Evolutionary conservation across 1,139 yeast genomes (phyloP).

Genomic region (Pichia sp.): DNA sequence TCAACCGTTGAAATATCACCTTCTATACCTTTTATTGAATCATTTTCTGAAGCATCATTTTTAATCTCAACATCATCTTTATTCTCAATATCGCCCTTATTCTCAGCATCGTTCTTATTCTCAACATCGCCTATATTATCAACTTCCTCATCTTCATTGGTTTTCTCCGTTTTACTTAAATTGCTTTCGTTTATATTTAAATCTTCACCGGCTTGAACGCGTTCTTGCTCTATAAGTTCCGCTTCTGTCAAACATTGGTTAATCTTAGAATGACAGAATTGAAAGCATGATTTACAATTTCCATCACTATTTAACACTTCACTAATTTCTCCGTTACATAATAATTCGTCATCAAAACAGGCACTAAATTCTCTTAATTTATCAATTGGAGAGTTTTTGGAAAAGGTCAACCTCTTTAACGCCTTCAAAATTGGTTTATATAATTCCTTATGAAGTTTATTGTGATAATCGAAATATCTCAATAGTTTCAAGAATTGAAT

Average conservation of each 20-base stretch:
- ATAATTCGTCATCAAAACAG: conserved; percentile 19
- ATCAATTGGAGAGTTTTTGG: conserved; percentile 27
- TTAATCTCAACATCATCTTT: neutral
- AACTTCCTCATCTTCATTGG: neutral
- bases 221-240: conserved; percentile 17
- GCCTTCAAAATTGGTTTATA: conserved; percentile 52
- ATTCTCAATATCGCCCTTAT: too few species aligned
- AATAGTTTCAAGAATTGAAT: conserved; percentile 48
- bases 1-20: neutral
- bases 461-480: conserved; percentile 23
- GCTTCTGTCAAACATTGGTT: conserved; percentile 23
- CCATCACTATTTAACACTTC: conserved; percentile 20
- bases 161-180: neutral
- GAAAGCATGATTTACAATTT: conserved; percentile 18
- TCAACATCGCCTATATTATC: neutral
- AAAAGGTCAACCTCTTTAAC: conserved; percentile 44
- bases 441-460: conserved; percentile 33
- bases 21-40: neutral
- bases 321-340: conserved; percentile 25
- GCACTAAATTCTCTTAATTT: conserved; percentile 22
- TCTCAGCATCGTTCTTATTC: too few species aligned
- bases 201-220: neutral
- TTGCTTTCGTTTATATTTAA: neutral
- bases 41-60: neutral
- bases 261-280: conserved; percentile 20